Conservation (phyloP, 2,329 filamentous ascomycete genomes). For the Aureobasidium sp. region DNA sequence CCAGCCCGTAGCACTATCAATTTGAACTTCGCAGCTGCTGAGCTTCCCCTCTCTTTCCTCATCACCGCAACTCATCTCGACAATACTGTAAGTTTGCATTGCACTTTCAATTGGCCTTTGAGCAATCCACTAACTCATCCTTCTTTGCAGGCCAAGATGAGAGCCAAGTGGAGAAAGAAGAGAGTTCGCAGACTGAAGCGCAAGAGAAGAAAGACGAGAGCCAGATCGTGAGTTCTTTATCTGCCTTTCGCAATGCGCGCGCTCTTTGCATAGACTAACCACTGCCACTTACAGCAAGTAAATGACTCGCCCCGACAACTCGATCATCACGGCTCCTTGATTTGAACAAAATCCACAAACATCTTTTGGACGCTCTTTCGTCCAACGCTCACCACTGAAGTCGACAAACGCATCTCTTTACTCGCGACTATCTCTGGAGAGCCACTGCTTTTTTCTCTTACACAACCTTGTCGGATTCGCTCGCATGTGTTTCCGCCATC, state of each 20-base stretch:
- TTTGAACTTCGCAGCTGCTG: constrained; percentile 12
- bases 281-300: constrained; percentile 27
- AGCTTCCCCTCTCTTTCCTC: constrained; percentile 24
- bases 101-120: constrained; percentile 15
- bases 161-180: constrained; percentile 99
- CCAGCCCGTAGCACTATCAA: not conserved
- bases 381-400: not conserved
- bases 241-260: too few species aligned
- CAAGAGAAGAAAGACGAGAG: constrained; percentile 99
- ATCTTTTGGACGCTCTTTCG: not conserved
- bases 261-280: constrained; percentile 14
- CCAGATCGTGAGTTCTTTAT: constrained; percentile 67
- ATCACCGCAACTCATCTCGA: constrained; percentile 34
- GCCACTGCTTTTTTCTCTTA: not conserved
- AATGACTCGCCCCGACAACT: constrained; percentile 35
- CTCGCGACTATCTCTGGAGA: constrained; percentile 5
- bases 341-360: not conserved
- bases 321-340: constrained; percentile 17
- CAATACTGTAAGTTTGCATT: constrained; percentile 30
- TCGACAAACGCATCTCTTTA: constrained; percentile 6
- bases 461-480: constrained; percentile 9
- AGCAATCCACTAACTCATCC: not conserved
- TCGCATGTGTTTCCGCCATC: constrained; percentile 7
- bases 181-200: constrained; percentile 97
- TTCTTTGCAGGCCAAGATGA: constrained; percentile 46